Percentiles rank a stretch among this genome's conserved stretches.
These are phyloP conservation scores for Talaromyces piceae DNA, from an alignment of 2,329 filamentous ascomycete species.

Conservation along the genomic window DNA sequence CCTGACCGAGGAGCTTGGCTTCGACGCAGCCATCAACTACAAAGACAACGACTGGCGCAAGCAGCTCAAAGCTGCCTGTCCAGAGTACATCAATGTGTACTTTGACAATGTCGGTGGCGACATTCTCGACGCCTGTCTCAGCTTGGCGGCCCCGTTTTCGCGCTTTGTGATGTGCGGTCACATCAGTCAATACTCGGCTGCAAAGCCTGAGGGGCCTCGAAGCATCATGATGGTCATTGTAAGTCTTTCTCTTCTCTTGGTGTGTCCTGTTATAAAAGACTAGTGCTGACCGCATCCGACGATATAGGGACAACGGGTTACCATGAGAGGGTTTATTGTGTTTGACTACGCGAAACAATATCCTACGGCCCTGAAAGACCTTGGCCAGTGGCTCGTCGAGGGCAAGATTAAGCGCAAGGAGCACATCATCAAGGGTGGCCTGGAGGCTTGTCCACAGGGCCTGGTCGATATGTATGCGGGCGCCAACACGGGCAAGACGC, in stretches of 20 bases:
- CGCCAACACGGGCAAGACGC: conserved; percentile 60
- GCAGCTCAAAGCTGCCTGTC: conserved; percentile 54
- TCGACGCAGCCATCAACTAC: conserved; percentile 63
- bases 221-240: conserved; percentile 38
- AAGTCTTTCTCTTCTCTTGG: conserved; percentile 13
- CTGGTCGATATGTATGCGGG: conserved; percentile 60
- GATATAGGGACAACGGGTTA: conserved; percentile 30
- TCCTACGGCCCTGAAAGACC: conserved; percentile 50
- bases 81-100: conserved; percentile 59
- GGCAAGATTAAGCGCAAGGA: conserved; percentile 67
- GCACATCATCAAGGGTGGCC: conserved; percentile 62
- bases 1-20: conserved; percentile 57
- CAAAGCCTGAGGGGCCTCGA: conserved; percentile 49
- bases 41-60: conserved; percentile 55
- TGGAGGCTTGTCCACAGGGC: conserved; percentile 55
- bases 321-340: conserved; percentile 66
- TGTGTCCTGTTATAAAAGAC: background rate
- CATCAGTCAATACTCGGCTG: conserved; percentile 62
- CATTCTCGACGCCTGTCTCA: conserved; percentile 59
- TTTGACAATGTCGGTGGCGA: conserved; percentile 70
- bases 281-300: background rate
- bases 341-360: conserved; percentile 59
- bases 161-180: conserved; percentile 65
- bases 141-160: conserved; percentile 53
- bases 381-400: conserved; percentile 61